Evolutionary conservation across 164 flowering plant genomes (phyloP).

Genomic region (Dillenia turbinata): DNA sequence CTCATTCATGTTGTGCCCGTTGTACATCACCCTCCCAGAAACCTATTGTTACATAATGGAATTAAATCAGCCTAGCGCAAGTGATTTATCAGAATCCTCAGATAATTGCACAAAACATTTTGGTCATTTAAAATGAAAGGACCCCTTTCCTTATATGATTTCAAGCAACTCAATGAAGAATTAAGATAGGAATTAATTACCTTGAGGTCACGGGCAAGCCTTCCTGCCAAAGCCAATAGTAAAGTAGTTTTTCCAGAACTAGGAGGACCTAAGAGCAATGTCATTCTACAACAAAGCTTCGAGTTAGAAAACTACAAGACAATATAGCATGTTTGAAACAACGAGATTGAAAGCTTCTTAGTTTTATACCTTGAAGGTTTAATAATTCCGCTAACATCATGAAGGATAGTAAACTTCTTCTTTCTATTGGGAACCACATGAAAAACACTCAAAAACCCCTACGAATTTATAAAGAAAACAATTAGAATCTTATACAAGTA

Average conservation of each 20-base stretch:
- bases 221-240: slow-evolving; percentile 36
- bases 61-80: too few species aligned
- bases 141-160: too few species aligned
- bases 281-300: slow-evolving; percentile 21
- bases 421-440: slow-evolving; percentile 12
- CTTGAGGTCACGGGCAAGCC: slow-evolving; percentile 38
- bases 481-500: neutral
- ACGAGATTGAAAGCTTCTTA: too few species aligned
- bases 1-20: slow-evolving; percentile 29
- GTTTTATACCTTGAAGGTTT: slow-evolving; percentile 6
- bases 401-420: slow-evolving; percentile 12
- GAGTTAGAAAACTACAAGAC: neutral
- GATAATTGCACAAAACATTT: too few species aligned
- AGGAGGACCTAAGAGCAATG: slow-evolving; percentile 39
- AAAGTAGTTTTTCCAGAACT: slow-evolving; percentile 30
- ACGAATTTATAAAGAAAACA: neutral
- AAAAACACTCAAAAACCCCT: neutral
- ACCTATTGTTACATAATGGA: slow-evolving; percentile 15
- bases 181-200: slow-evolving; percentile 15
- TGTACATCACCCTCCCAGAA: slow-evolving; percentile 28
- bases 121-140: too few species aligned
- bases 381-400: slow-evolving; percentile 13
- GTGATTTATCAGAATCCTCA: too few species aligned
- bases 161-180: neutral
- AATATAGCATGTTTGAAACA: neutral